Percentiles rank a stretch among this genome's conserved stretches.
These are phyloP conservation scores for Austroboletus novae-zelandiae DNA, from an alignment of 1,284 basidiomycete genomes.

Conservation along the genomic window DNA sequence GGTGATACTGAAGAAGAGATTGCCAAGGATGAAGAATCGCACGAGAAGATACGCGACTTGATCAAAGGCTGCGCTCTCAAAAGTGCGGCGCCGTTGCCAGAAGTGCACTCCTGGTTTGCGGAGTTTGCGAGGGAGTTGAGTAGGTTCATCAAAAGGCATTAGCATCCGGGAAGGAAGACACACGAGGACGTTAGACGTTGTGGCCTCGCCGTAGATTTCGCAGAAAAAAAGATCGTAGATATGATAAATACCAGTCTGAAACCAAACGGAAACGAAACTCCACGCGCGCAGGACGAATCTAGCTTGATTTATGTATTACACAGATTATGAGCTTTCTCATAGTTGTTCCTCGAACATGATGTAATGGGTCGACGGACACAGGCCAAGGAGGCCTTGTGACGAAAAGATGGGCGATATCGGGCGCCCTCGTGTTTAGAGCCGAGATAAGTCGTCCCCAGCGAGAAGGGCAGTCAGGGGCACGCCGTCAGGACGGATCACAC, in stretches of 20 bases:
- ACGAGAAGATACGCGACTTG: constrained; percentile 19
- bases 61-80: constrained; percentile 17
- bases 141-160: constrained; percentile 18
- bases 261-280: background rate
- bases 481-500: constrained; percentile 66
- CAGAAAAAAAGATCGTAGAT: constrained; percentile 16
- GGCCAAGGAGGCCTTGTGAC: no score
- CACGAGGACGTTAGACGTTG: constrained; percentile 25
- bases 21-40: constrained; percentile 25
- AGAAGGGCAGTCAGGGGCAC: constrained; percentile 74
- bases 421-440: constrained; percentile 4
- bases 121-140: constrained; percentile 16
- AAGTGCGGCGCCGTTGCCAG: constrained; percentile 15
- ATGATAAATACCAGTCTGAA: constrained; percentile 23
- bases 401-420: no score
- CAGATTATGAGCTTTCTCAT: no score
- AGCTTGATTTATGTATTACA: no score
- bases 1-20: constrained; percentile 23
- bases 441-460: constrained; percentile 56
- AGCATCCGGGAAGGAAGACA: constrained; percentile 17
- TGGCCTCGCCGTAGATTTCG: constrained; percentile 27
- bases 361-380: no score
- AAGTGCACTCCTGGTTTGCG: constrained; percentile 19
- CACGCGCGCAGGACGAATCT: no score
- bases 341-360: no score